Base-by-base conservation (phyloP, 2,329 filamentous ascomycete species). In the Claviceps paspali region DNA sequence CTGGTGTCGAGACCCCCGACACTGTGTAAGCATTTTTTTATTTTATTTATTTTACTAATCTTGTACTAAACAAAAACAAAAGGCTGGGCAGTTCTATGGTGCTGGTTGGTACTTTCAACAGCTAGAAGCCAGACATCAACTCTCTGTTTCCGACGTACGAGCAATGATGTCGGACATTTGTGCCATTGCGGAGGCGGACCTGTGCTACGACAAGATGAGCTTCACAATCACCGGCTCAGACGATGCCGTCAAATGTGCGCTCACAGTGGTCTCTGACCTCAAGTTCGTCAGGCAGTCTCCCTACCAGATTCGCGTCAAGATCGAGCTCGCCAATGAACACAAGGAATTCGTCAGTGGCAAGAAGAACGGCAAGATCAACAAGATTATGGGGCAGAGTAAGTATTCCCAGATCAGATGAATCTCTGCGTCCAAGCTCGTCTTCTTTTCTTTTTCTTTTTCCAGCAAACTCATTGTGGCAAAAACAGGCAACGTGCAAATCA, bases 281-380 rank as follows among this genome's bases (percentile, higher is more conserved):
- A 80, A 82, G 29, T 93, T 95, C 51, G 83, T 92, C 42, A 79
- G 80, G 46, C 81, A 86, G 49, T 77, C 82, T 29, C 82, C 84
- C 47, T 93, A 92, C 52, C 87, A 92, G 55, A 92, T 98, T 55
- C 78, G 87, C 39, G 88, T 98, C 54, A 96, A 96, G 67, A 93
- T 98, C 44, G 91, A 98, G 65, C 79, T 98, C 39, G 91, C 91
- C 52, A 96, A 96, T 53, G 91, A 98, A 63, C 91, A 98, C 67
- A 98, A 98, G 61, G 91, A 98, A 54, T 98, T 98, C 55, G 91
- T 98, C 40, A 95, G 87, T 49, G 91, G 91, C 49, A 98, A 98
- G 70, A 98, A 98, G 68, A 98, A 98, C 51, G 91, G 91, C 60
- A 98, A 98, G 65, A 98, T 98, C 61, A 98, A 98, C 70, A 98